Evolutionary conservation across 2,329 filamentous ascomycete genomes (phyloP).

Genomic region (Epichloe bromicola): DNA sequence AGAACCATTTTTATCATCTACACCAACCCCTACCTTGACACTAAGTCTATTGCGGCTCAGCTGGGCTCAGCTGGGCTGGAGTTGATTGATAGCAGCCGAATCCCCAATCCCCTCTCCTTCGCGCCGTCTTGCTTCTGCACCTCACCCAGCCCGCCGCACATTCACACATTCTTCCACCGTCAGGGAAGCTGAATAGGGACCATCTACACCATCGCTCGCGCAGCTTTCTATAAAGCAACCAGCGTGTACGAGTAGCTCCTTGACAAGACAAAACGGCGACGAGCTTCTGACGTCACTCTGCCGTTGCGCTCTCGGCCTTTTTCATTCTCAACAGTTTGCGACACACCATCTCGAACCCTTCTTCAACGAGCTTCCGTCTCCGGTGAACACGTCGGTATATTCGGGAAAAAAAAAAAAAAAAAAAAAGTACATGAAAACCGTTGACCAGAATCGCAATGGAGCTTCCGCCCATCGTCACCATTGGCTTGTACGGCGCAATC

Average conservation of each 20-base stretch:
- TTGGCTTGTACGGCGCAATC: conserved; percentile 5
- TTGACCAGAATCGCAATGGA: conserved; percentile 3
- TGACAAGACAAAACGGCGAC: background rate
- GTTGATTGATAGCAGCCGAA: background rate
- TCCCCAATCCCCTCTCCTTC: background rate
- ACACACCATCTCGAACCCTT: background rate
- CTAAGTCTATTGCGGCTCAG: too few relatives aligned
- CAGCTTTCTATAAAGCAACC: background rate
- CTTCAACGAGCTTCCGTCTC: too few relatives aligned
- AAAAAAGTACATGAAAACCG: too few relatives aligned
- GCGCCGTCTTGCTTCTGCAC: background rate
- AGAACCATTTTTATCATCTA: too few relatives aligned
- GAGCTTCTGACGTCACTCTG: background rate
- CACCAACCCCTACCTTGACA: too few relatives aligned
- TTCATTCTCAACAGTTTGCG: background rate
- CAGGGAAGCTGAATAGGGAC: background rate
- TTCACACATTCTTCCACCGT: background rate
- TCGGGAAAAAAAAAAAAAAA: too few relatives aligned
- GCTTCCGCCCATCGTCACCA: conserved; percentile 1
- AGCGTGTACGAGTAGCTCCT: background rate
- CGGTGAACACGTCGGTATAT: too few relatives aligned
- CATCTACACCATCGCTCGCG: background rate
- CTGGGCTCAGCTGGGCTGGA: too few relatives aligned
- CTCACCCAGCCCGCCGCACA: too few relatives aligned
- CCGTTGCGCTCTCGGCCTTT: background rate